Percentiles rank a stretch among this genome's conserved stretches.
These are phyloP conservation scores for Drechslera avenae DNA, from an alignment of 2,329 filamentous ascomycete species.

Conservation along the genomic window DNA sequence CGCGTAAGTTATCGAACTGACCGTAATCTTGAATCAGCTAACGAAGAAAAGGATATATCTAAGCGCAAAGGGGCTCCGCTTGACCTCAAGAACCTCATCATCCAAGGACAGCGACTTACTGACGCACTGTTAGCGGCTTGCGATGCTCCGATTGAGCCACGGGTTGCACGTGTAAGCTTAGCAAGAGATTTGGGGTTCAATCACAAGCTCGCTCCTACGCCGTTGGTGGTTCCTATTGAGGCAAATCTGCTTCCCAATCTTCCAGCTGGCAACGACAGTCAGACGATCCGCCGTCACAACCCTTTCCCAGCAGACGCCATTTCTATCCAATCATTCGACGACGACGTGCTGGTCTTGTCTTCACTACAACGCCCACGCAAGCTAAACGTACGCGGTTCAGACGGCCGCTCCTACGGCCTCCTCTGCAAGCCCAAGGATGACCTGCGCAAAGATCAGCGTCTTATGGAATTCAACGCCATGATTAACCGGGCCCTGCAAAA, in stretches of 20 bases:
- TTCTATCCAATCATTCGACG: constrained; percentile 78
- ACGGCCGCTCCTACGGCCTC: constrained; percentile 86
- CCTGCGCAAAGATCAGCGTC: constrained; percentile 91
- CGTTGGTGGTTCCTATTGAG: constrained; percentile 88
- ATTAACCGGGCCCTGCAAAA: constrained; percentile 94
- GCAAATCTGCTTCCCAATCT: constrained; percentile 80
- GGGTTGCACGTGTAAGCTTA: constrained; percentile 76
- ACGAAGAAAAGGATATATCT: constrained; percentile 54
- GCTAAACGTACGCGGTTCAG: constrained; percentile 83
- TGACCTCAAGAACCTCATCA: constrained; percentile 74
- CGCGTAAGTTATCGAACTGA: constrained; percentile 32
- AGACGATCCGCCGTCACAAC: constrained; percentile 72
- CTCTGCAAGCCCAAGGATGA: constrained; percentile 99
- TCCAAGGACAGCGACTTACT: constrained; percentile 79
- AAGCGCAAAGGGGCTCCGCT: constrained; percentile 59
- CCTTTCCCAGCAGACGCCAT: constrained; percentile 87
- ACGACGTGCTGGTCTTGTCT: constrained; percentile 87
- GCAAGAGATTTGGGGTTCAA: constrained; percentile 81
- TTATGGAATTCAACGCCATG: constrained; percentile 99
- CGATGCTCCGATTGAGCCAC: constrained; percentile 74
- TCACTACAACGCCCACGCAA: constrained; percentile 93
- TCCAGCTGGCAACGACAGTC: constrained; percentile 71
- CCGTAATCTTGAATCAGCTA: constrained; percentile 32
- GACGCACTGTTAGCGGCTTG: constrained; percentile 82
- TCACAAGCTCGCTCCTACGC: constrained; percentile 78